phyloP scores from a whole-genome alignment of 1,284 basidiomycete species.

The Rhodotorula sp. region DNA sequence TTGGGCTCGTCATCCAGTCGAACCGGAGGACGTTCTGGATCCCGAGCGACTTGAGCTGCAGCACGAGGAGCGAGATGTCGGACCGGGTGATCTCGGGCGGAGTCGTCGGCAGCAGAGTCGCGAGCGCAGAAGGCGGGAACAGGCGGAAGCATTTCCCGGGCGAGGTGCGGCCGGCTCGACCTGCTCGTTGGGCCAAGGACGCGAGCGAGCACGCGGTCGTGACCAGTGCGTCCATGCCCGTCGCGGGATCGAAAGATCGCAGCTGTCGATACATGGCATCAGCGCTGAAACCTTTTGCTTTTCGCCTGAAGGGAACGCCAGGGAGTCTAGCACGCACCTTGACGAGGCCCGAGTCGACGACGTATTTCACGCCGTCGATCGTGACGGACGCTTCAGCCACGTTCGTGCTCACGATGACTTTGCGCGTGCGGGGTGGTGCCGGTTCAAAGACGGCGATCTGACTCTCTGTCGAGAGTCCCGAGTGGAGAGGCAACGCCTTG shows the following conservation, averaged over 20 bases:
- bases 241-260: constrained; percentile 46
- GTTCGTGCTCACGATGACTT: constrained; percentile 90
- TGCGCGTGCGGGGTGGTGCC: constrained; percentile 69
- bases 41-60: constrained; percentile 90
- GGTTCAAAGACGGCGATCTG: constrained; percentile 81
- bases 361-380: constrained; percentile 90
- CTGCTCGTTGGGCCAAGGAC: constrained; percentile 50
- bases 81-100: constrained; percentile 85
- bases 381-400: constrained; percentile 97
- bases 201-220: constrained; percentile 49
- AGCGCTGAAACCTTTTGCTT: constrained; percentile 19
- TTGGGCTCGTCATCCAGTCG: constrained; percentile 86
- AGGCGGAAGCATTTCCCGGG: constrained; percentile 90
- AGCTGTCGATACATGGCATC: constrained; percentile 31
- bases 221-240: constrained; percentile 48
- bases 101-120: constrained; percentile 63
- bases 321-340: constrained; percentile 60
- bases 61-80: constrained; percentile 80
- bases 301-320: background rate
- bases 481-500: constrained; percentile 74
- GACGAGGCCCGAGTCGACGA: constrained; percentile 93
- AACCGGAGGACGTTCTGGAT: constrained; percentile 85
- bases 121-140: constrained; percentile 67
- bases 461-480: constrained; percentile 79
- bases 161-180: constrained; percentile 55